Base-by-base conservation (phyloP, 345 rosid species). In the Eucalyptus paniculata region DNA sequence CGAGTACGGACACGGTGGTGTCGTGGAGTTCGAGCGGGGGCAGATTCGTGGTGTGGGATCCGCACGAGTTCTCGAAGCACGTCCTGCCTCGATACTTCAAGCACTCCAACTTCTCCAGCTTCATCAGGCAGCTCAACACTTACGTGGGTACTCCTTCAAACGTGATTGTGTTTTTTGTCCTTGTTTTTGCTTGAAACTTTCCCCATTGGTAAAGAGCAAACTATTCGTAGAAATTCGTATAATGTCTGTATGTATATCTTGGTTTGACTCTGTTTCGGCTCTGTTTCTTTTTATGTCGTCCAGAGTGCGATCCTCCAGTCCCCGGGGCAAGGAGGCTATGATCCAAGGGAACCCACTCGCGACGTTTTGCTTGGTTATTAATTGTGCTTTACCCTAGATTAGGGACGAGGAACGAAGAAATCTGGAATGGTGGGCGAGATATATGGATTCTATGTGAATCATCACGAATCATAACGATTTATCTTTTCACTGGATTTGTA, bases 51-150 rank as follows among this genome's bases (percentile, higher is more conserved):
- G 93, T 95, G 42, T 94, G 95, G 97, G 94, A 95, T 60, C 86
- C 89, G 47, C 91, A 91, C 47, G 87, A 88, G 86, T 92, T 95
- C 91, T 92, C 96, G 0, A 91, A 90, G 81, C 82, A 32, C 44
- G 90, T 95, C 12, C 95, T 95, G 40, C 97, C 96, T 2, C 93
- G 92, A 90, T 95, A 92, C 92, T 95, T 95, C 92, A 95, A 95
- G 90, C 97, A 95, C 94, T 93, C 87, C 44, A 95, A 95, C 69
- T 95, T 95, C 92, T 93, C 97, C 40, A 95, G 96, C 91, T 95
- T 95, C 88, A 85, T 95, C 26, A 54, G 58, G 26, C 58, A 54
- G 58, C 58, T 54, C 58, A 54, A 54, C 58, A 54, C 58, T 54
- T 95, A 93, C 86, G 97, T 94, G 82, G 93, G 96, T 83, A 50